A percentile compares a stretch with the other conserved stretches of the same genome.
Evolutionary conservation across 768 basidiomycete genomes (phyloP).

Genomic region (Coprinopsis sp.): DNA sequence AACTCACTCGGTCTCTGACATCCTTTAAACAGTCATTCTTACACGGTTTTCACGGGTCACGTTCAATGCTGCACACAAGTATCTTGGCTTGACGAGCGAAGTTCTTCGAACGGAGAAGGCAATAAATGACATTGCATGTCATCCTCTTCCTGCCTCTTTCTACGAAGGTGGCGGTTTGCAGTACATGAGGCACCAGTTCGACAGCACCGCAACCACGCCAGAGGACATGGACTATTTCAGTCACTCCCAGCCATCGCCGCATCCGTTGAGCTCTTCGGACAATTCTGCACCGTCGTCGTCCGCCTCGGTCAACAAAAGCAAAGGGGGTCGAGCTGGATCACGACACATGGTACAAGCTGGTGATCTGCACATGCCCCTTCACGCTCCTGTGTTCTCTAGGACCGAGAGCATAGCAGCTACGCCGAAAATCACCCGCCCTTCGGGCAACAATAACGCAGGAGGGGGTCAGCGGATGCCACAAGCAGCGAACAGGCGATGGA

Average conservation of each 20-base stretch:
- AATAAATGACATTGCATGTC: slow-evolving; percentile 95
- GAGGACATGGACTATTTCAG: slow-evolving; percentile 51
- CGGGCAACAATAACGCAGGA: slow-evolving; percentile 25
- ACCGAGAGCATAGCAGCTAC: slow-evolving; percentile 47
- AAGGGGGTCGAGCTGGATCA: slow-evolving; percentile 21
- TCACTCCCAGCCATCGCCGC: slow-evolving; percentile 24
- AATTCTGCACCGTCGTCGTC: slow-evolving; percentile 19
- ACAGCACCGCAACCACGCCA: slow-evolving; percentile 43
- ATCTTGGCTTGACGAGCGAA: slow-evolving; percentile 91
- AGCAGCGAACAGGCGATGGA: slow-evolving; percentile 21
- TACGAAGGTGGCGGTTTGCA: slow-evolving; percentile 91
- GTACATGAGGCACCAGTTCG: slow-evolving; percentile 87
- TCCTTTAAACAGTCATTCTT: slow-evolving; percentile 63
- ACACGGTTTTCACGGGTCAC: slow-evolving; percentile 96
- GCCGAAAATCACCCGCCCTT: slow-evolving; percentile 36
- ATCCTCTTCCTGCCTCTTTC: slow-evolving; percentile 87
- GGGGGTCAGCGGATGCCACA: slow-evolving; percentile 16
- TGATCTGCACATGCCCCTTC: slow-evolving; percentile 59
- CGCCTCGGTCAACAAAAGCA: slow-evolving; percentile 22
- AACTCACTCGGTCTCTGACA: slow-evolving; percentile 2
- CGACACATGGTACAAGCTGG: slow-evolving; percentile 70
- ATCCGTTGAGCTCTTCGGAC: slow-evolving; percentile 20
- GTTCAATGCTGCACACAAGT: slow-evolving; percentile 95
- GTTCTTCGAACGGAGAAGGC: slow-evolving; percentile 95
- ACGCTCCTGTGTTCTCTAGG: slow-evolving; percentile 30